phyloP scores from a whole-genome alignment of 2,329 filamentous ascomycete genomes.

The Lachnellula subtilissima region DNA sequence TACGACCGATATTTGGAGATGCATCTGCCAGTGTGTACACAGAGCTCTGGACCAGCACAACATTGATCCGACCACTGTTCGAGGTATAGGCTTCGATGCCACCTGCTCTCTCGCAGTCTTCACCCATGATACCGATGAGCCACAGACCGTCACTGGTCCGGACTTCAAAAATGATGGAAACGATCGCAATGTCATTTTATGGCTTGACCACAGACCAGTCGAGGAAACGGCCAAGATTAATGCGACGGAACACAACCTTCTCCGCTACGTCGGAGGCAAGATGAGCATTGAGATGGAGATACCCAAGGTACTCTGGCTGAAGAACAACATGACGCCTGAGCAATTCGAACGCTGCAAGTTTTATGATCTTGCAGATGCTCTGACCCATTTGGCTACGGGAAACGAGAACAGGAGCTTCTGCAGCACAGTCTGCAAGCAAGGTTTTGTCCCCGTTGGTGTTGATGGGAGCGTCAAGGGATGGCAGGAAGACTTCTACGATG shows the following conservation, averaged over 20 bases:
- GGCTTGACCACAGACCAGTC: slow-evolving; percentile 92
- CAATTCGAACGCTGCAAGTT: slow-evolving; percentile 93
- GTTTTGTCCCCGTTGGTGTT: slow-evolving; percentile 92
- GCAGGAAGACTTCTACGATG: slow-evolving; percentile 88
- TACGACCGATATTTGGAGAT: slow-evolving; percentile 92
- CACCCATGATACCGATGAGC: slow-evolving; percentile 81
- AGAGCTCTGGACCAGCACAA: slow-evolving; percentile 76
- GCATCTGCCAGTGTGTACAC: slow-evolving; percentile 85
- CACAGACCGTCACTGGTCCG: slow-evolving; percentile 83
- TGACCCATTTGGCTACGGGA: slow-evolving; percentile 91
- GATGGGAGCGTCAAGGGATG: slow-evolving; percentile 97
- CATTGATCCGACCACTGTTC: slow-evolving; percentile 69
- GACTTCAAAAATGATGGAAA: slow-evolving; percentile 75
- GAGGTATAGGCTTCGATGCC: slow-evolving; percentile 93
- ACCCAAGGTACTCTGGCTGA: slow-evolving; percentile 95
- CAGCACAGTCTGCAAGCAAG: slow-evolving; percentile 95
- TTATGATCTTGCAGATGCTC: slow-evolving; percentile 87
- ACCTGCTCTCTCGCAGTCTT: slow-evolving; percentile 98
- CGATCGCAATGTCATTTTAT: slow-evolving; percentile 92
- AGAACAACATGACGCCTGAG: slow-evolving; percentile 94
- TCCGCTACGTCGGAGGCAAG: slow-evolving; percentile 92
- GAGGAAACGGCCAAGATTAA: slow-evolving; percentile 93
- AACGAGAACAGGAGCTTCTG: slow-evolving; percentile 91
- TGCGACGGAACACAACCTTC: slow-evolving; percentile 81
- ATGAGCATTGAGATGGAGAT: slow-evolving; percentile 99